These are phyloP conservation scores for Monilinia fructicola DNA, from an alignment of 2,329 filamentous ascomycete genomes.

Conservation along the genomic window DNA sequence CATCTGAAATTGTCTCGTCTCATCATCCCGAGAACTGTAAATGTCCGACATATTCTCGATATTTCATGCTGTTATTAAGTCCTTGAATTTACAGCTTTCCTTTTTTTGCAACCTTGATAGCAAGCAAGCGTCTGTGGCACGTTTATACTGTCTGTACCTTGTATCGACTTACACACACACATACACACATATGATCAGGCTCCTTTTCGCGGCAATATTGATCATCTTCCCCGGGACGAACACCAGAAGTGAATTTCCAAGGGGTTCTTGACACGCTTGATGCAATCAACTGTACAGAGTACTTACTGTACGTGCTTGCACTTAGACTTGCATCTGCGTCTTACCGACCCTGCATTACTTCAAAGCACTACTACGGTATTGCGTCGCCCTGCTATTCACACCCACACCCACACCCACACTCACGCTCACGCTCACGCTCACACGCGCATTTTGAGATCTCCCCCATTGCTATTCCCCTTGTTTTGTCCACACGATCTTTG, in stretches of 20 bases:
- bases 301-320: not conserved
- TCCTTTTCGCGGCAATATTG: slow-evolving; percentile 6
- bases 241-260: not conserved
- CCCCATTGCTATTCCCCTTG: slow-evolving; percentile 10
- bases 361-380: slow-evolving; percentile 7
- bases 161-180: not conserved
- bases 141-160: slow-evolving; percentile 3
- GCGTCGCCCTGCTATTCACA: slow-evolving; percentile 1
- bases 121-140: not conserved
- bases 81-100: slow-evolving; percentile 1
- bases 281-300: slow-evolving; percentile 12
- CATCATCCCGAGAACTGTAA: slow-evolving; percentile 6
- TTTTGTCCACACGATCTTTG: slow-evolving; percentile 14
- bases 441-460: slow-evolving; percentile 16
- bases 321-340: slow-evolving; percentile 2
- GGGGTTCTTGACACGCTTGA: slow-evolving; percentile 9
- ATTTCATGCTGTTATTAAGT: slow-evolving; percentile 6
- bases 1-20: slow-evolving; percentile 6
- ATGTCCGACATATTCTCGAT: slow-evolving; percentile 9
- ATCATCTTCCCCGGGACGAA: not conserved
- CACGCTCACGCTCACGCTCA: not conserved
- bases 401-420: not conserved
- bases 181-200: not conserved
- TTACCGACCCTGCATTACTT: slow-evolving; percentile 12
- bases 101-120: not conserved